Base-by-base conservation (phyloP, 345 rosid genomes). In the Eucalyptus erythrocorys region DNA sequence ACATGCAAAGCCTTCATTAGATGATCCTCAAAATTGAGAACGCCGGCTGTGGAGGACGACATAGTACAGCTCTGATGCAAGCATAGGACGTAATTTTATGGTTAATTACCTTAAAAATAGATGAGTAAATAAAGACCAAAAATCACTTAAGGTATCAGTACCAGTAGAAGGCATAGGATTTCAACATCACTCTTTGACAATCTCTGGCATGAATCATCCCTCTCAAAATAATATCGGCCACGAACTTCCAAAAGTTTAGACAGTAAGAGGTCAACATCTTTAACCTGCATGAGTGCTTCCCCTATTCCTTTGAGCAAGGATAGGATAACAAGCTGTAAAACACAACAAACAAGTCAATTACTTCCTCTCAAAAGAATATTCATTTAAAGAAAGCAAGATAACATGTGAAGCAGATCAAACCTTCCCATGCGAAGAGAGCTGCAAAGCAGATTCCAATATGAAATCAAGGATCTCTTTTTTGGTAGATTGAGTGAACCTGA, bases 241-340 rank as follows among this genome's bases (percentile, higher is more conserved):
- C 95, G 95, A 87, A 94, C 95, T 89, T 94, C 89, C 89, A 96
- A 90, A 90, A 97, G 98, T 43, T 89, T 89, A 87, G 96, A 92
- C 92, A 98, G 90, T 88, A 93, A 90, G 42, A 91, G 89, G 88
- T 92, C 93, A 37, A 94, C 95, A 92, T 93, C 95, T 92, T 94
- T 92, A 90, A 91, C 91, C 88, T 61, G 89, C 88, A 97, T 86
- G 87, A 98, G 88, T 50, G 88, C 88, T 89, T 86, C 88, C 71
- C 99, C 99, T 90, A 95, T 88, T 87, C 98, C 96, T 96, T 94
- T 95, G 87, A 98, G 93, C 92, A 94, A 92, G 47, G 97, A 94
- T 45, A 97, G 89, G 86, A 97, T 91, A 91, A 91, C 92, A 64
- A 95, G 93, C 99, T 98, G 99, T 93, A 91, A 90, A 87, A 88